These are phyloP conservation scores for Bipolaris zeicola DNA, from an alignment of 2,329 filamentous ascomycete species.

Conservation along the genomic window DNA sequence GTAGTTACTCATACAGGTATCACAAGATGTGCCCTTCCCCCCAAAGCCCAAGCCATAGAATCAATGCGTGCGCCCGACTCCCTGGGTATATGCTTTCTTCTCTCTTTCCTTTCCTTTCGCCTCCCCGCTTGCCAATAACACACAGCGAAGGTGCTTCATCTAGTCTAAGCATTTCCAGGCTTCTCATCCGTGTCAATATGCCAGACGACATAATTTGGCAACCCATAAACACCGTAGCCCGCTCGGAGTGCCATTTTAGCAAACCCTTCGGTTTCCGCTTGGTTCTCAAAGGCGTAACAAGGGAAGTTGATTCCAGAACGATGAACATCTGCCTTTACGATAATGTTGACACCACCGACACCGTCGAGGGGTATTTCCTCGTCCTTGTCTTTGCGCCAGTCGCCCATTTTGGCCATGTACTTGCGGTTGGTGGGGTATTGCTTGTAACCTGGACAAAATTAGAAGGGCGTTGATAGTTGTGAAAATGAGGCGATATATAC, in stretches of 20 bases:
- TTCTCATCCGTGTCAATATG: conserved; percentile 98
- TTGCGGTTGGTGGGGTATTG: conserved; percentile 88
- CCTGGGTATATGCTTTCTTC: conserved; percentile 11
- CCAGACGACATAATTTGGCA: conserved; percentile 99
- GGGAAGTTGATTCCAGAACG: conserved; percentile 98
- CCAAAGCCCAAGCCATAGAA: conserved; percentile 1
- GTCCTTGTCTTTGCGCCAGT: conserved; percentile 91
- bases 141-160: too few relatives aligned
- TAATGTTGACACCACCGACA: conserved; percentile 94
- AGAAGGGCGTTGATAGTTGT: background rate
- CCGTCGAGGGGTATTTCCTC: conserved; percentile 92
- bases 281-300: conserved; percentile 95
- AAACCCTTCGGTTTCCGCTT: conserved; percentile 98
- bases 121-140: background rate
- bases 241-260: conserved; percentile 98
- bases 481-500: conserved; percentile 51
- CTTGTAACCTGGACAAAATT: conserved; percentile 73
- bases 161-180: conserved; percentile 68
- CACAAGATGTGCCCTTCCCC: background rate
- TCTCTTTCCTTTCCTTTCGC: background rate
- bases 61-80: conserved; percentile 10
- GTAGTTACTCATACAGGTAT: background rate
- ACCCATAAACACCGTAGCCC: conserved; percentile 86
- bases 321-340: conserved; percentile 98
- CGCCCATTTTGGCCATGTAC: conserved; percentile 89